Conservation (phyloP, 139 green algal genomes). For the Tetraselmis chui region DNA sequence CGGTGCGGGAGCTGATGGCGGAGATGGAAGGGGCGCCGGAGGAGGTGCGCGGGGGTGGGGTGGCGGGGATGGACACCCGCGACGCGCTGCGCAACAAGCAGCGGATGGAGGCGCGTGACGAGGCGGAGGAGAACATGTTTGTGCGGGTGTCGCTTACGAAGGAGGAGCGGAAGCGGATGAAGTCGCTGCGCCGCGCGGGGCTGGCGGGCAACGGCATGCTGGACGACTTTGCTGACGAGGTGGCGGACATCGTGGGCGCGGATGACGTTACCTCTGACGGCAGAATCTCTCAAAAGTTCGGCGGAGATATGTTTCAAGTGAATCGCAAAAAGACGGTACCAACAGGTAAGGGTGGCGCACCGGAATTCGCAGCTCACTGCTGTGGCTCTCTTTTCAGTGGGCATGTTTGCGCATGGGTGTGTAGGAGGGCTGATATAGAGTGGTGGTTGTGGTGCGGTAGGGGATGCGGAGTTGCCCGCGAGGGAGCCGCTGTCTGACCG, state of each 20-base stretch:
- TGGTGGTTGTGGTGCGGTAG: too few relatives aligned
- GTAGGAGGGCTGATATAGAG: too few relatives aligned
- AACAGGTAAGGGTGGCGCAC: too few relatives aligned
- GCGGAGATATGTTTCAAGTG: conserved; percentile 32
- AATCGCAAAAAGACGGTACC: too few relatives aligned
- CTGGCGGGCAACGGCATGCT: conserved; percentile 49
- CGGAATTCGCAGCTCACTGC: too few relatives aligned
- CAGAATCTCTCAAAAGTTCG: conserved; percentile 54
- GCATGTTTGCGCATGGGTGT: too few relatives aligned
- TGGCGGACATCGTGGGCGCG: conserved; percentile 66
- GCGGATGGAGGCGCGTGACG: conserved; percentile 61
- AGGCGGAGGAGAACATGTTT: conserved; percentile 87
- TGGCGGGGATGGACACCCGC: conserved; percentile 20
- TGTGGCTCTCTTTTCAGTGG: too few relatives aligned
- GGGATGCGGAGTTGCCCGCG: conserved; percentile 61
- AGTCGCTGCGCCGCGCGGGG: conserved; percentile 35
- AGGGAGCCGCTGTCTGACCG: conserved; percentile 62
- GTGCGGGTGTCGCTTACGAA: conserved; percentile 70
- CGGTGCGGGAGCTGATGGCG: conserved; percentile 61
- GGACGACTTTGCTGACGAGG: conserved; percentile 91
- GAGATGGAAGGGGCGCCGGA: conserved; percentile 73
- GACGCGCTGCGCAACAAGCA: conserved; percentile 46
- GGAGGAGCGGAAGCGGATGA: conserved; percentile 72
- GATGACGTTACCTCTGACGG: conserved; percentile 13
- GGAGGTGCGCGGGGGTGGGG: conserved; percentile 45